phyloP scores from a whole-genome alignment of 305 asterid species.

The Striga hermonthica region DNA sequence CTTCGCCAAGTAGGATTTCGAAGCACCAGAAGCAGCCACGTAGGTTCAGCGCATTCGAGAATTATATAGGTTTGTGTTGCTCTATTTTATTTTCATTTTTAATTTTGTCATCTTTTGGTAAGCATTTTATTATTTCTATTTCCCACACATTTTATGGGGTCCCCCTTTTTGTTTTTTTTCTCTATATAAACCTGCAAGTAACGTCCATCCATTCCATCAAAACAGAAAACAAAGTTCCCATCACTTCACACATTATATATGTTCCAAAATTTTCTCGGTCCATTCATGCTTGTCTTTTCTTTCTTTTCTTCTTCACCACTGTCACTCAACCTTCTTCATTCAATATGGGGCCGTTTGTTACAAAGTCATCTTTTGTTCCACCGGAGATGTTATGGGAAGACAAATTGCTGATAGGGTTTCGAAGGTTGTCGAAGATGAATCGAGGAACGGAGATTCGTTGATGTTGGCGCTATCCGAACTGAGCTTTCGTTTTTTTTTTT shows the following conservation, averaged over 20 bases:
- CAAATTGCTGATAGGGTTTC: background rate
- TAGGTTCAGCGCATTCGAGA: no score
- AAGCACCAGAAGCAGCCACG: no score
- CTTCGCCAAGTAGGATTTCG: no score
- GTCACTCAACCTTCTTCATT: background rate
- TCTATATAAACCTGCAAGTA: conserved; percentile 47
- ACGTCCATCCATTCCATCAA: conserved; percentile 32
- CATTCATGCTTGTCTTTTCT: conserved; percentile 33
- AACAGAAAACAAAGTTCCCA: conserved; percentile 25
- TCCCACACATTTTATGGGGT: no score
- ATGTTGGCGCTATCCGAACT: conserved; percentile 44
- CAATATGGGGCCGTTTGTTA: conserved; percentile 2
- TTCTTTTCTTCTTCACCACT: conserved; percentile 29
- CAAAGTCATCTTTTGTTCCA: conserved; percentile 1
- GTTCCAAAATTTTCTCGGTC: conserved; percentile 1
- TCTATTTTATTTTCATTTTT: no score
- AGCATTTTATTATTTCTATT: no score
- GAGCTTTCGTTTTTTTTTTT: conserved; percentile 38
- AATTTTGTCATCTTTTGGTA: no score
- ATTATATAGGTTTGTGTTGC: no score
- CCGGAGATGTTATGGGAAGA: background rate
- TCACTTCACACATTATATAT: conserved; percentile 31
- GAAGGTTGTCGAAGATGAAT: background rate
- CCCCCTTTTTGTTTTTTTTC: conserved; percentile 26
- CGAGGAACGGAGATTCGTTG: accelerated